Conservation (phyloP, 2,329 filamentous ascomycete species). For the Cucurbitaria berberidis region DNA sequence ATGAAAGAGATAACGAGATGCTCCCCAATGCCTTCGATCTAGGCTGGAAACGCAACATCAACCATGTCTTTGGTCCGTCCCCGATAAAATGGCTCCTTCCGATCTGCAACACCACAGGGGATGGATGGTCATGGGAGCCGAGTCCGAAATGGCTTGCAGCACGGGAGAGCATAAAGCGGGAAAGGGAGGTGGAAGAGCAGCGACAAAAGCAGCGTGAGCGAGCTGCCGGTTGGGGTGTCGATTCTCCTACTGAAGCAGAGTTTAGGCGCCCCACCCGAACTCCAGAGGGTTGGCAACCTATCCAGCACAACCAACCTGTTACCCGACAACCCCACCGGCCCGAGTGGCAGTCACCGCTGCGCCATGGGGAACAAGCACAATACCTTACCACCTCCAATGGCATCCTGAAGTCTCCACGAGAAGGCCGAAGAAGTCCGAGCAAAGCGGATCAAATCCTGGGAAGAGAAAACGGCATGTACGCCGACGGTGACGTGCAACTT, state of each 20-base stretch:
- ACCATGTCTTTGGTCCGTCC: conserved; percentile 78
- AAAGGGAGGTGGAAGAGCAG: conserved; percentile 46
- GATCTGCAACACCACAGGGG: conserved; percentile 82
- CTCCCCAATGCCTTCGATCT: conserved; percentile 94
- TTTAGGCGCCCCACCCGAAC: conserved; percentile 38
- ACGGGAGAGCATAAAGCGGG: conserved; percentile 63
- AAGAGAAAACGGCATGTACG: conserved; percentile 43
- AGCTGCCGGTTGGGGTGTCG: conserved; percentile 69
- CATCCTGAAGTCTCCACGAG: conserved; percentile 37
- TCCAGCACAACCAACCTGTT: conserved; percentile 32
- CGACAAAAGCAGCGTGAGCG: conserved; percentile 68
- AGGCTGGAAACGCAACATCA: conserved; percentile 79
- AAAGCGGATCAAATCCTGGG: conserved; percentile 54
- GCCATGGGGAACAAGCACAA: conserved; percentile 35
- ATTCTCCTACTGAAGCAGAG: conserved; percentile 47
- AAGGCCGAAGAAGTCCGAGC: conserved; percentile 46
- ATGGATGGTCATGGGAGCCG: conserved; percentile 94
- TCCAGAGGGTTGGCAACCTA: conserved; percentile 40
- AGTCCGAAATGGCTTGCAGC: conserved; percentile 78
- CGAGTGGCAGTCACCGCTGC: conserved; percentile 37
- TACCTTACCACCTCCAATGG: conserved; percentile 47
- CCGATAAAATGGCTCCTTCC: conserved; percentile 80
- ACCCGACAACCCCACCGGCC: conserved; percentile 38
- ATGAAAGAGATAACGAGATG: conserved; percentile 85
- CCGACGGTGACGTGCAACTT: conserved; percentile 49